Evolutionary conservation across 352 stramenopile genomes (phyloP).

Genomic region (Globisporangium irregulare): DNA sequence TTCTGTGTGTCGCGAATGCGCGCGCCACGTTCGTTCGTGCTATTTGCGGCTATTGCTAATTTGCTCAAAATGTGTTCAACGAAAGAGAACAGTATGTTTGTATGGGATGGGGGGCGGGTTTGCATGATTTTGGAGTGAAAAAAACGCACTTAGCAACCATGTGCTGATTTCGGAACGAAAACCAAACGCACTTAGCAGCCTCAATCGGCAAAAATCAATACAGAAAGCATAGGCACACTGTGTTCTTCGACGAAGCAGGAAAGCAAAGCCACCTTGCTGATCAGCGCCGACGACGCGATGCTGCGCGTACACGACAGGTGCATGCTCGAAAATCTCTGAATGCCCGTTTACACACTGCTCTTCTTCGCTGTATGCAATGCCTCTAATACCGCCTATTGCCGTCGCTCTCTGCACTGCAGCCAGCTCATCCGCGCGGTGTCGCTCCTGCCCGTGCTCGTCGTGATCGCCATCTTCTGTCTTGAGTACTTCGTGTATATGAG

Average conservation of each 20-base stretch:
- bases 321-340: not conserved
- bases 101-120: not conserved
- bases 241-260: too few species aligned
- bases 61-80: not conserved
- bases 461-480: conserved; percentile 49
- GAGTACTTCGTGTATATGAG: conserved; percentile 73
- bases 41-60: not conserved
- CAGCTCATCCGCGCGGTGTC: conserved; percentile 60
- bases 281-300: conserved; percentile 26
- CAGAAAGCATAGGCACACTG: too few species aligned
- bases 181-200: too few species aligned
- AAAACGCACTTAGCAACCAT: not conserved
- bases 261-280: not conserved
- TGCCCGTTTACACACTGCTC: not conserved
- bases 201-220: too few species aligned
- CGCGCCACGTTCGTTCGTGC: not conserved
- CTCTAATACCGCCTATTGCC: not conserved
- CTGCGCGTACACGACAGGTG: conserved; percentile 76
- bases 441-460: conserved; percentile 57
- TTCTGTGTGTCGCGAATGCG: not conserved
- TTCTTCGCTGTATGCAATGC: not conserved
- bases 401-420: conserved; percentile 21
- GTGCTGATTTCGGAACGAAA: too few species aligned
- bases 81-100: not conserved
- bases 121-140: not conserved